These are phyloP conservation scores for Farysia itapuensis DNA, from an alignment of 1,284 basidiomycete species.

Conservation along the genomic window DNA sequence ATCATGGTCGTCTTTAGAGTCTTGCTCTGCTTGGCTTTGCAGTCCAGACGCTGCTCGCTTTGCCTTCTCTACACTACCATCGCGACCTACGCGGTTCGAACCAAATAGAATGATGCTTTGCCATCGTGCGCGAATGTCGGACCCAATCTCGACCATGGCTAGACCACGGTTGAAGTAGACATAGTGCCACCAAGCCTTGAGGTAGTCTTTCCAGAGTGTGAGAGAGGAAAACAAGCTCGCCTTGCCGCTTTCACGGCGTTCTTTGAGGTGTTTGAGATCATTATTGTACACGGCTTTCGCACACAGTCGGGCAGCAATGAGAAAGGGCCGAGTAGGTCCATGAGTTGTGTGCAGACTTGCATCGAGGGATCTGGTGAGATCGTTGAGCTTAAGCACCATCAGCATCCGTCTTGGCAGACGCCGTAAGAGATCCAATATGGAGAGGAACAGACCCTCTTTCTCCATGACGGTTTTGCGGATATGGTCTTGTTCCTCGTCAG, in stretches of 20 bases:
- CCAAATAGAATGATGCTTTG: conserved; percentile 34
- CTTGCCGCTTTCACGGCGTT: conserved; percentile 19
- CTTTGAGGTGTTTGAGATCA: conserved; percentile 65
- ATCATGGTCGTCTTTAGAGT: conserved; percentile 31
- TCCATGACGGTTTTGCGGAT: conserved; percentile 59
- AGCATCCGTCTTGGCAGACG: conserved; percentile 56
- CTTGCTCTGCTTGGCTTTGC: conserved; percentile 30
- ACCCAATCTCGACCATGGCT: conserved; percentile 47
- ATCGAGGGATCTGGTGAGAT: conserved; percentile 64
- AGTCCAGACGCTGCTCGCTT: conserved; percentile 37
- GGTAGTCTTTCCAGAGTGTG: conserved; percentile 63
- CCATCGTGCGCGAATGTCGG: conserved; percentile 40
- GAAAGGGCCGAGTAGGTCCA: conserved; percentile 65
- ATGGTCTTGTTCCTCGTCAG: conserved; percentile 56
- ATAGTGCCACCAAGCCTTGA: conserved; percentile 59
- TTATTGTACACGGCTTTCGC: conserved; percentile 79
- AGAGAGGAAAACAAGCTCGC: conserved; percentile 18
- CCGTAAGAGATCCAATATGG: conserved; percentile 52
- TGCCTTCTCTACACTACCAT: conserved; percentile 30
- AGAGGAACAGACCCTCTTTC: conserved; percentile 56
- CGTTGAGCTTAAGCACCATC: conserved; percentile 60
- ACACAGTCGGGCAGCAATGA: conserved; percentile 90
- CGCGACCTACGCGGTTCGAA: conserved; percentile 17
- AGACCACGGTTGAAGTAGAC: conserved; percentile 55
- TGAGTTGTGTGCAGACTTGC: conserved; percentile 65